Evolutionary conservation across 2,329 filamentous ascomycete genomes (phyloP), one percentile per base, ranked within the genome.

Genomic region (Nemania sp.): DNA sequence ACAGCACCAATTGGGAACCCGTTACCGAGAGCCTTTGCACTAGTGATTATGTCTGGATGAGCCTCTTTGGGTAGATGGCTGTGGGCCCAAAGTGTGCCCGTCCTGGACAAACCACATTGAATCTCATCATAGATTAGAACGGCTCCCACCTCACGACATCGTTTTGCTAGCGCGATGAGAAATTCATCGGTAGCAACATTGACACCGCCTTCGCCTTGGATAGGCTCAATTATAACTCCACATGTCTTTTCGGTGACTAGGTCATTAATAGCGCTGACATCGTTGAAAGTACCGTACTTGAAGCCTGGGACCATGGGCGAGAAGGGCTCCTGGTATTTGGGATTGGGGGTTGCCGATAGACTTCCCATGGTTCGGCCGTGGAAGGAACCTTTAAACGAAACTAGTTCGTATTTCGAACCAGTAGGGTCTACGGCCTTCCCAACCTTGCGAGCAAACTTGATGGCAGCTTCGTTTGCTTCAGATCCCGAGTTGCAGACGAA

Each of bases 401-500:
- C 93, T 55, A 99, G 82, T 76, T 98, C 94, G 74, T 88, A 81
- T 83, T 98, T 97, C 22, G 80, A 81, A 55, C 92, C 91, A 0
- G 88, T 88, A 0, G 92, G 89, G 71, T 94, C 91, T 29, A 90
- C 75, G 10, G 89, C 83, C 80, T 95, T 95, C 74, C 94, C 94
- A 24, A 92, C 90, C 82, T 99, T 99, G 74, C 96, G 89, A 22
- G 95, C 92, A 76, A 99, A 98, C 81, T 99, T 99, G 80, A 99
- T 92, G 41, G 95, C 96, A 0, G 95, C 96, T 83, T 99, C 96
- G 80, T 99, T 99, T 78, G 96, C 96, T 82, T 99, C 96, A 68
- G 92, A 93, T 67, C 96, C 96, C 3, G 94, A 98, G 83, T 99
- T 99, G 84, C 93, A 97, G 72, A 99, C 88, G 78, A 99, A 99